Evolutionary conservation across 2,329 filamentous ascomycete species (phyloP).

Genomic region (Aspergillus viridinutans): DNA sequence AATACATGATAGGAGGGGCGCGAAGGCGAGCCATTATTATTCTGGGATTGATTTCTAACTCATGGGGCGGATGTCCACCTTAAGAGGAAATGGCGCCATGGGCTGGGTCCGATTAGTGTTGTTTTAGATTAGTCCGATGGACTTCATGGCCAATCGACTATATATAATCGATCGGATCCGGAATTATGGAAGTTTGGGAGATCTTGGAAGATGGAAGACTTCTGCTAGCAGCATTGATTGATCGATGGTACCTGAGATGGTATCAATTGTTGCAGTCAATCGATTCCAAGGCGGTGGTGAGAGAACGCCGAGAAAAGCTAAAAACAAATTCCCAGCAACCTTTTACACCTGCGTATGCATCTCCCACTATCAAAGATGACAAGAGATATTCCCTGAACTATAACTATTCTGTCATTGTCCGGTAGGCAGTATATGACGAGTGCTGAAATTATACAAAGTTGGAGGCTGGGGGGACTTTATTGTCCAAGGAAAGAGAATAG

Average conservation of each 20-base stretch:
- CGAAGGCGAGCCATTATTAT: conserved; percentile 2
- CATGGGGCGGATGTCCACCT: background rate
- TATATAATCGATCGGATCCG: background rate
- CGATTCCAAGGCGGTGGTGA: background rate
- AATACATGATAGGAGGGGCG: background rate
- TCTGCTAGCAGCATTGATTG: background rate
- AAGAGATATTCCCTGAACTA: background rate
- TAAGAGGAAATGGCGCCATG: conserved; percentile 20
- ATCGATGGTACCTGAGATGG: too few relatives aligned
- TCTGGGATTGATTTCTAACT: conserved; percentile 9
- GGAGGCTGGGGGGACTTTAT: background rate
- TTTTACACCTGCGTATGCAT: background rate
- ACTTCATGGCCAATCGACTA: background rate
- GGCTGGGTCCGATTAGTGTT: conserved; percentile 13
- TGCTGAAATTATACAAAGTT: background rate
- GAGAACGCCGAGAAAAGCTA: background rate
- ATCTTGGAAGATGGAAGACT: too few relatives aligned
- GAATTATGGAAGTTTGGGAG: background rate
- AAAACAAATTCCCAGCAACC: background rate
- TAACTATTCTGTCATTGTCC: background rate
- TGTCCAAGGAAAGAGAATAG: background rate
- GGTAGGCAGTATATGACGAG: background rate
- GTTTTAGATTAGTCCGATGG: background rate
- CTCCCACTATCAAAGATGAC: background rate
- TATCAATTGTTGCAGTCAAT: too few relatives aligned